Conservation (phyloP, 2,329 filamentous ascomycete species). For the Claviceps humidiphila region DNA sequence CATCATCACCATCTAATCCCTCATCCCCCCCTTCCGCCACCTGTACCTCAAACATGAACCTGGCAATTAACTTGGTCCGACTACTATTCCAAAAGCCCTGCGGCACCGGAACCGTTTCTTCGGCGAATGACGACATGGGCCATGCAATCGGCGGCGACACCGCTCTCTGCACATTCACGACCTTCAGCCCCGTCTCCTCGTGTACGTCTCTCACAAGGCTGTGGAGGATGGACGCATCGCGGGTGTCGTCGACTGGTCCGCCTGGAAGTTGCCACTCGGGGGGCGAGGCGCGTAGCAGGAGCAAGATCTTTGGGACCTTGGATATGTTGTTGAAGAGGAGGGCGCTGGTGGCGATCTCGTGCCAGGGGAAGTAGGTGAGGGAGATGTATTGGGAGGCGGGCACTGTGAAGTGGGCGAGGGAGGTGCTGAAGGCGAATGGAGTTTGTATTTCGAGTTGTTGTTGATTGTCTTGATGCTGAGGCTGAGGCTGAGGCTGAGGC, state of each 20-base stretch:
- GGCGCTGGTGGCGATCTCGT: constrained; percentile 13
- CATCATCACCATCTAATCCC: not conserved
- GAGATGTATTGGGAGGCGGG: not conserved
- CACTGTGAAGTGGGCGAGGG: constrained; percentile 3
- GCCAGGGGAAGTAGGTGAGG: constrained; percentile 1
- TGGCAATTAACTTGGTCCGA: not conserved
- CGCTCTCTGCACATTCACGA: constrained; percentile 9
- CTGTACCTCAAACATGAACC: constrained; percentile 9
- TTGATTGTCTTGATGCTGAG: no score
- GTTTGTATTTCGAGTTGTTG: no score
- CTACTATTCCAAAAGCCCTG: constrained; percentile 1
- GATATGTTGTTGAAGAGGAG: constrained; percentile 13
- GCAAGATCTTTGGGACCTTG: constrained; percentile 16
- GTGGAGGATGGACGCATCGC: constrained; percentile 23
- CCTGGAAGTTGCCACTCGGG: constrained; percentile 30
- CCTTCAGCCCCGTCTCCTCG: constrained; percentile 27
- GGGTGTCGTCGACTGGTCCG: constrained; percentile 22
- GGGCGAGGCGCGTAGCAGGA: constrained; percentile 28
- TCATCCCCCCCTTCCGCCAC: constrained; percentile 1
- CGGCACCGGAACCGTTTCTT: no score
- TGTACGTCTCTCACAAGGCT: constrained; percentile 27
- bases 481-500: no score
- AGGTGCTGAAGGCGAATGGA: not conserved
- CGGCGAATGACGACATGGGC: no score
- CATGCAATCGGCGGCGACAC: constrained; percentile 1